phyloP scores from a whole-genome alignment of 2,329 filamentous ascomycete species.

The Fusarium liriodendri region DNA sequence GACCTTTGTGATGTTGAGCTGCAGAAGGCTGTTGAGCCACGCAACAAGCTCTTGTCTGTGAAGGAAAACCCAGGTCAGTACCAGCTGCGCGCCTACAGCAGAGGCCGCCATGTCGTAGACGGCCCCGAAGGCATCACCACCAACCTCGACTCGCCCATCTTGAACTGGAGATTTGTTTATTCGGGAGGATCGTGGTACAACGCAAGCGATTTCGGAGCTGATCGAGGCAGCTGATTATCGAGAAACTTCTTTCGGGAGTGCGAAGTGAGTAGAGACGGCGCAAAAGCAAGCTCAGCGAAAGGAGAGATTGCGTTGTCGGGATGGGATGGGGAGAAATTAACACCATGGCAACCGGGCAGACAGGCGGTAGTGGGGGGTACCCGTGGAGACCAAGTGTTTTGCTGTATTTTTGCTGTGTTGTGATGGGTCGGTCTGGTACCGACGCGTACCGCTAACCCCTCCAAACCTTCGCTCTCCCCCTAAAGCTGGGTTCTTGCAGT shows the following conservation, averaged over 20 bases:
- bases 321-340: conserved; percentile 45
- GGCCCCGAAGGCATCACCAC: conserved; percentile 36
- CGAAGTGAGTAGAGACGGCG: conserved; percentile 13
- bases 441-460: too few species aligned
- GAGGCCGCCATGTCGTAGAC: conserved; percentile 3
- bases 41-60: conserved; percentile 93
- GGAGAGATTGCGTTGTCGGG: conserved; percentile 41
- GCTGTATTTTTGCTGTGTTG: conserved; percentile 21
- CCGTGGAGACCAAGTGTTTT: not conserved
- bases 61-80: conserved; percentile 29
- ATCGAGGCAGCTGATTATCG: conserved; percentile 6
- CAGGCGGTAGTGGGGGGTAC: conserved; percentile 44
- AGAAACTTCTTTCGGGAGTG: conserved; percentile 9
- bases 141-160: conserved; percentile 62
- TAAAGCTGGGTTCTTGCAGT: too few species aligned
- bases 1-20: conserved; percentile 98
- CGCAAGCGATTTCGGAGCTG: not conserved
- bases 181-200: conserved; percentile 7
- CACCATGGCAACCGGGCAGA: too few species aligned
- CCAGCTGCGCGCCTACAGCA: not conserved
- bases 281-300: conserved; percentile 16
- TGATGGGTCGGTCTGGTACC: too few species aligned
- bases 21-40: conserved; percentile 97
- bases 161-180: conserved; percentile 44
- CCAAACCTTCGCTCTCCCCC: too few species aligned